Base-by-base conservation (phyloP, 495 filamentous ascomycete genomes). In the Neurospora sublineolata region DNA sequence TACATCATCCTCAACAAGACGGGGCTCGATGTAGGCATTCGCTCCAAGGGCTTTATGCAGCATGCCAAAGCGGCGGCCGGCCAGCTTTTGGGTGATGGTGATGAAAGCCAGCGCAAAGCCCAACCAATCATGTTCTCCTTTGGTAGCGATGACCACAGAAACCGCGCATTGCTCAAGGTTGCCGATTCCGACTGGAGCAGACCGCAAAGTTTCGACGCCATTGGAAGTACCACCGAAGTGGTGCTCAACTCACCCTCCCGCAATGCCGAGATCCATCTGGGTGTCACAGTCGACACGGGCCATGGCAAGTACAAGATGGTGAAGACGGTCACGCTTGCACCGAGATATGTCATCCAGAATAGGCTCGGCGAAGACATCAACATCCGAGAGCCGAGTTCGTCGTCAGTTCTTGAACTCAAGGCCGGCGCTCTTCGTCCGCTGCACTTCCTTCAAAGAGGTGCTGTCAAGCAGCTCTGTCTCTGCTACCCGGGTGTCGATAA, bases 291-390 rank as follows among this genome's bases (percentile, higher is more conserved):
- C 68, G 88, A 89, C 68, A 90, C 96, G 73, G 95, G 95, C 44
- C 91, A 96, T 77, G 96, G 95, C 76, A 99, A 98, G 84, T 98
- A 98, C 84, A 97, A 97, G 76, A 81, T 98, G 82, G 94, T 92
- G 37, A 97, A 97, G 81, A 90, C 97, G 14, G 91, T 98, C 36
- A 97, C 94, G 2, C 85, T 98, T n/a, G 88, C 94, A 3, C 95
- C 95, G 30, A 89, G 95, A 40, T 99, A 97, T 79, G 89, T 99
- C 67, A 82, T 99, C 76, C 96, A 97, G 81, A 98, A 96, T 81
- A 94, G 92, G 79, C 86, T 97, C 30, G 87, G 86, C 44, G 94
- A 99, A 79, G 91, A 94, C 69, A 86, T 99, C 73, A 87, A 93
- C 74, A 90, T 97, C 30, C 88, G 95, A 44, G 96, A 98, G 76